Percentiles rank a stretch among this genome's conserved stretches.
Evolutionary conservation across 306 rosid genomes (phyloP).

Genomic region (Fragaria vesca): DNA sequence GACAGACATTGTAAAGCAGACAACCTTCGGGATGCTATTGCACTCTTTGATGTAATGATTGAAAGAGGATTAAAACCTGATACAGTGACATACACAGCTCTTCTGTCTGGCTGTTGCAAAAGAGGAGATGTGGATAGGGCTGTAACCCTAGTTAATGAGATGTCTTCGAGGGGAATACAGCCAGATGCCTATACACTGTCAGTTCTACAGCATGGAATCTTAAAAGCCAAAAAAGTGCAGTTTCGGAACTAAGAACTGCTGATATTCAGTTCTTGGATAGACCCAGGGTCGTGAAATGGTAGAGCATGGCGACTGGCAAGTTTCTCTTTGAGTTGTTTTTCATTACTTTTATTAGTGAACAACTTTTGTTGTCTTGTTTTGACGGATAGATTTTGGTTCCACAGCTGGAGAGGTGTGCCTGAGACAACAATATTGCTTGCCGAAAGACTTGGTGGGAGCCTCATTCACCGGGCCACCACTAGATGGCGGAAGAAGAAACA

Average conservation of each 20-base stretch:
- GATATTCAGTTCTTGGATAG: constrained; percentile 21
- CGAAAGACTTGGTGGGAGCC: neutral
- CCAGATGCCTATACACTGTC: constrained; percentile 27
- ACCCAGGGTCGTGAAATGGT: constrained; percentile 6
- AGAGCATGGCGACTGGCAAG: neutral
- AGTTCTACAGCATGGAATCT: constrained; percentile 47
- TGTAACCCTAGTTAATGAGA: constrained; percentile 42
- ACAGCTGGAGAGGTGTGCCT: constrained; percentile 4
- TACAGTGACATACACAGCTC: constrained; percentile 61
- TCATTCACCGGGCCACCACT: neutral
- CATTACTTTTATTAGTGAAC: neutral
- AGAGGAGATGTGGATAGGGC: constrained; percentile 46
- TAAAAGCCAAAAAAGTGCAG: constrained; percentile 51
- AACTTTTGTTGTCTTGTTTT: neutral
- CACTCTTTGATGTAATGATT: constrained; percentile 55
- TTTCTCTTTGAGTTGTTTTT: neutral
- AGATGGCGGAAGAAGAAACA: neutral
- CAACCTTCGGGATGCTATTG: constrained; percentile 50
- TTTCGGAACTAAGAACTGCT: constrained; percentile 21
- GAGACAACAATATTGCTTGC: neutral
- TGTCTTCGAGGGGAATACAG: constrained; percentile 50
- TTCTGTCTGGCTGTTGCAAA: constrained; percentile 46
- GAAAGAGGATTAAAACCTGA: constrained; percentile 65
- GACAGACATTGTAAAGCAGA: constrained; percentile 52
- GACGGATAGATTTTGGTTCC: neutral